These are phyloP conservation scores for Tilletia caries DNA, from an alignment of 1,284 basidiomycete genomes.

Conservation along the genomic window DNA sequence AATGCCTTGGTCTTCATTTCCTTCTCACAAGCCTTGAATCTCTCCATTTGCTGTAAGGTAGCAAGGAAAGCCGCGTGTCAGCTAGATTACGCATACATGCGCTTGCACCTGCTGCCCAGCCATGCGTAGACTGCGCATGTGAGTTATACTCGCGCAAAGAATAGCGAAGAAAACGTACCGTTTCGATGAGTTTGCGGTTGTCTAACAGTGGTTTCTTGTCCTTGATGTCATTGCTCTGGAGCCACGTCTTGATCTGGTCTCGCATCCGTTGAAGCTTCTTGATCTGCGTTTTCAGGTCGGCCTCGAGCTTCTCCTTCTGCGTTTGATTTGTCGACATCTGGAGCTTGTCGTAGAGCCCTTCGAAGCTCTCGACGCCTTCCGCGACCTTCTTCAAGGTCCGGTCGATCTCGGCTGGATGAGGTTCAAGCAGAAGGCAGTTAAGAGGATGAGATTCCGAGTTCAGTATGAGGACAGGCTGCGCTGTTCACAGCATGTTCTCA, in stretches of 20 bases:
- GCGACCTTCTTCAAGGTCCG: constrained; percentile 52
- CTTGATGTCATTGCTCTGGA: constrained; percentile 97
- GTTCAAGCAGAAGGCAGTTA: not conserved
- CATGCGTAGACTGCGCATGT: not conserved
- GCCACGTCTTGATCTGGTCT: constrained; percentile 99
- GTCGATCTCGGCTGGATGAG: constrained; percentile 49
- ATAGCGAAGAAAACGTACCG: constrained; percentile 63
- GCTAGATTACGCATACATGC: constrained; percentile 19
- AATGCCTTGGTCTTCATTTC: constrained; percentile 99
- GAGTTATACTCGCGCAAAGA: too few relatives aligned
- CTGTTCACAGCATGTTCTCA: too few relatives aligned
- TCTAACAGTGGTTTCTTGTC: constrained; percentile 92
- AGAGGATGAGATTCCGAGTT: not conserved
- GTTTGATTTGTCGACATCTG: constrained; percentile 49
- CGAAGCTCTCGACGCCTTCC: constrained; percentile 53
- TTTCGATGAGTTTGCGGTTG: constrained; percentile 93
- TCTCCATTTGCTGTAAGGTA: constrained; percentile 91
- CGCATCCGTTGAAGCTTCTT: constrained; percentile 97
- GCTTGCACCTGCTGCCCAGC: too few relatives aligned
- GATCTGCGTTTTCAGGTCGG: constrained; percentile 54
- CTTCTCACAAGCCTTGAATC: constrained; percentile 99
- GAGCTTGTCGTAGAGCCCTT: constrained; percentile 52
- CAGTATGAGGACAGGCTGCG: not conserved
- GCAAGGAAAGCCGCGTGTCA: constrained; percentile 19
- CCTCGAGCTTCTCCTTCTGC: constrained; percentile 54